phyloP scores from a whole-genome alignment of 768 basidiomycete genomes.

The Boletus pseudopeckii region DNA sequence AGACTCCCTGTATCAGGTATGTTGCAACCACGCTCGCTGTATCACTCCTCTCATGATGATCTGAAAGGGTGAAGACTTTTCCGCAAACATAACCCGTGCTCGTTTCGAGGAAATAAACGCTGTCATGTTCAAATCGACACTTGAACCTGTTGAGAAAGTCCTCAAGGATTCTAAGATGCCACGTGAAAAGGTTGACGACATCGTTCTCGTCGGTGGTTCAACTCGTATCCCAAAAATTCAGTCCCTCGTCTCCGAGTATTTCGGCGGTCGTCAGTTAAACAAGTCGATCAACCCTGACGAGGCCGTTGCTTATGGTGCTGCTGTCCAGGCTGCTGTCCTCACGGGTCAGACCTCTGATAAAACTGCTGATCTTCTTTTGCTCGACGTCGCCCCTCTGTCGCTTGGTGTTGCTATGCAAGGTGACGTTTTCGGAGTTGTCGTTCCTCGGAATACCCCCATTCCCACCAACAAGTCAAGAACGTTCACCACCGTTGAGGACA shows the following conservation, averaged over 20 bases:
- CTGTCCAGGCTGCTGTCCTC: constrained; percentile 98
- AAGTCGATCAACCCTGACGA: constrained; percentile 99
- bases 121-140: constrained; percentile 88
- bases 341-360: constrained; percentile 99
- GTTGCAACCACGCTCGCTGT: constrained; percentile 14
- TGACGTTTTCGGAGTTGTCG: constrained; percentile 99
- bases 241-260: constrained; percentile 96
- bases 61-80: constrained; percentile 90
- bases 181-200: constrained; percentile 96
- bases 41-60: constrained; percentile 7
- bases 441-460: constrained; percentile 99
- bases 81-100: constrained; percentile 97
- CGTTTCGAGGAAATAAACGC: constrained; percentile 99
- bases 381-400: constrained; percentile 97
- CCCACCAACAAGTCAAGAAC: constrained; percentile 98
- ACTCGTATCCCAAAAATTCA: constrained; percentile 99
- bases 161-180: constrained; percentile 98
- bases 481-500: constrained; percentile 99
- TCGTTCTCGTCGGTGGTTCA: constrained; percentile 99
- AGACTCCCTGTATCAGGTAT: constrained; percentile 93
- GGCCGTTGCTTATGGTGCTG: constrained; percentile 99
- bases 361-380: constrained; percentile 96
- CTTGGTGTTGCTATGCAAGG: constrained; percentile 99
- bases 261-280: constrained; percentile 96
- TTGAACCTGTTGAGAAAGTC: constrained; percentile 98